Evolutionary conservation across 2,329 filamentous ascomycete genomes (phyloP).

Genomic region (Trichoderma polysporum): DNA sequence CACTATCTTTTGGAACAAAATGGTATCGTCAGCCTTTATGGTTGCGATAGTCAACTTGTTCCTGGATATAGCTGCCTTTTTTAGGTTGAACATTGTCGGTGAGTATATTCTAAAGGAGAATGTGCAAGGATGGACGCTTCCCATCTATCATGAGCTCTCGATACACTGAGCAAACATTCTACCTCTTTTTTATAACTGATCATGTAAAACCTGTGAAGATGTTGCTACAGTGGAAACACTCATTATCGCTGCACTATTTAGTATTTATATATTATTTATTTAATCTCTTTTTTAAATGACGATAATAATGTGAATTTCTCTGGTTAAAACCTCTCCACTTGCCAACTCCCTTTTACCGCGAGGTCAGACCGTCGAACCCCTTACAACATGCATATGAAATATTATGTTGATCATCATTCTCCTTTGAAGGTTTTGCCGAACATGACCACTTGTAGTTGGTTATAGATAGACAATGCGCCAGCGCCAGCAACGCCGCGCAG

Average conservation of each 20-base stretch:
- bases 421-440: neutral
- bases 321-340: neutral
- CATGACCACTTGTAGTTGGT: neutral
- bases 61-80: neutral
- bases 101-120: neutral
- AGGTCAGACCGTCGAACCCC: too few species aligned
- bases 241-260: neutral
- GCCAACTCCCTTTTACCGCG: neutral
- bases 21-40: neutral
- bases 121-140: neutral
- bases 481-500: neutral
- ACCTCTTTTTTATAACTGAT: neutral
- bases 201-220: neutral
- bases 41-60: constrained; percentile 4
- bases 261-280: neutral
- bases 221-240: neutral
- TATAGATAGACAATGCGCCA: constrained; percentile 5
- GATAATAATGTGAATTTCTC: accelerated
- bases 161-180: neutral
- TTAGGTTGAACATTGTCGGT: neutral
- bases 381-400: neutral
- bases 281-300: neutral
- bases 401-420: neutral
- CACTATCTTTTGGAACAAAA: neutral
- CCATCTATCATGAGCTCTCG: neutral